These are phyloP conservation scores for Cyclotella sp. DNA, from an alignment of 108 stramenopile genomes.

Conservation along the genomic window DNA sequence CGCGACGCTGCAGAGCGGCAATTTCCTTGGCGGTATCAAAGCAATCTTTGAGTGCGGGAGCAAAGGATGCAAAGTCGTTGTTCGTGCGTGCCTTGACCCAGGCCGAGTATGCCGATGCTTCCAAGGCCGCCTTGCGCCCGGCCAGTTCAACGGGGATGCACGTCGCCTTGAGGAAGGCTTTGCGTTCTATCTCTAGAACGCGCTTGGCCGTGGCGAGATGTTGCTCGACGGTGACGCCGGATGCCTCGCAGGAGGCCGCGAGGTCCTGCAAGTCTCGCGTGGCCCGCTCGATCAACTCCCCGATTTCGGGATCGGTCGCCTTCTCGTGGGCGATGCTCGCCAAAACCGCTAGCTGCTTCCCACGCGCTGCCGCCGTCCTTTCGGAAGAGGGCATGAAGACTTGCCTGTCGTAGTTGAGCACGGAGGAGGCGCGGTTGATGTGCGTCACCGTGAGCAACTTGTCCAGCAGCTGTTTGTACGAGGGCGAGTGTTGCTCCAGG, in stretches of 20 bases:
- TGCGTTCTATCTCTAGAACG: constrained; percentile 56
- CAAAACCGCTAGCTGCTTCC: constrained; percentile 69
- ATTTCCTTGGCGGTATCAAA: constrained; percentile 68
- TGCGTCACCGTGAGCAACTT: constrained; percentile 43
- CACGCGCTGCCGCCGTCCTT: constrained; percentile 51
- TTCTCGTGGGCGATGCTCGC: constrained; percentile 76
- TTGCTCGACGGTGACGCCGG: constrained; percentile 12
- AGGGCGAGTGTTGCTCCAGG: constrained; percentile 42
- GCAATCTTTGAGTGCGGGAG: constrained; percentile 57
- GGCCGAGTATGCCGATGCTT: constrained; percentile 59
- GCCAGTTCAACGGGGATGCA: constrained; percentile 69
- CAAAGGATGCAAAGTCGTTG: constrained; percentile 69
- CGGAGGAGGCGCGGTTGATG: constrained; percentile 36
- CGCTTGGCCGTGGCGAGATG: constrained; percentile 35
- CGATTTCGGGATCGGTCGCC: constrained; percentile 57
- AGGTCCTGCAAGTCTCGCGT: constrained; percentile 31
- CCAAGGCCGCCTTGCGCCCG: constrained; percentile 61
- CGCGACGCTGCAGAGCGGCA: constrained; percentile 56
- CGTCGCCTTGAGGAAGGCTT: constrained; percentile 54
- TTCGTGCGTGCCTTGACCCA: constrained; percentile 76
- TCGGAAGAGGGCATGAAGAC: constrained; percentile 78
- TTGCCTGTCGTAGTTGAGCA: constrained; percentile 47
- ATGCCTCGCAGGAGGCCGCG: background rate
- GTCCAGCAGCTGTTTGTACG: constrained; percentile 41
- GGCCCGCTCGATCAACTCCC: constrained; percentile 45